Percentiles rank a stretch among this genome's conserved stretches.
Evolutionary conservation across 257 asterid genomes (phyloP).

Genomic region (Jacaranda mimosifolia): DNA sequence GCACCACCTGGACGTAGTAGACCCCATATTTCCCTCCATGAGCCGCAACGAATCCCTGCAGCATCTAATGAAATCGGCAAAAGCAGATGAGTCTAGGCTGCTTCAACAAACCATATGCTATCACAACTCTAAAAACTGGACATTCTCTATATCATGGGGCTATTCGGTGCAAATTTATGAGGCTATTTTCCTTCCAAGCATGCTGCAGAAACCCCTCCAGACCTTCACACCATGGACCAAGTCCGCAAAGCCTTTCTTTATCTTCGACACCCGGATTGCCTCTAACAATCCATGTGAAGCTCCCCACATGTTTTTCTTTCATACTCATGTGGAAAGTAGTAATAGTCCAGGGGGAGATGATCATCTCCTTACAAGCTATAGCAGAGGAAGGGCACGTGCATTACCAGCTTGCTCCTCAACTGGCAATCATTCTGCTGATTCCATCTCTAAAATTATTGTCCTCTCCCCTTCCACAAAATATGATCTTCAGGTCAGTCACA

Average conservation of each 20-base stretch:
- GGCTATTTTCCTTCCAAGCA: constrained; percentile 38
- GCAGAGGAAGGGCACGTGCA: constrained; percentile 19
- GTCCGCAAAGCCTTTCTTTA: constrained; percentile 34
- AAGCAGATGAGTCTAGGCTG: constrained; percentile 40
- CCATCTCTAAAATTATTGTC: constrained; percentile 40
- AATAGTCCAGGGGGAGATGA: neutral
- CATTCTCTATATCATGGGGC: constrained; percentile 52
- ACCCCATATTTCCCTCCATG: constrained; percentile 44
- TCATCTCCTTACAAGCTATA: constrained; percentile 30
- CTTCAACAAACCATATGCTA: constrained; percentile 51
- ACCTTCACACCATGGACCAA: constrained; percentile 50
- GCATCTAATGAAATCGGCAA: constrained; percentile 43
- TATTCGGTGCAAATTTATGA: constrained; percentile 47
- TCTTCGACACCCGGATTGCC: constrained; percentile 49
- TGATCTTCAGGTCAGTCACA: constrained; percentile 38
- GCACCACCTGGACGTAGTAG: constrained; percentile 45
- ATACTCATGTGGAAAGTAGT: constrained; percentile 12
- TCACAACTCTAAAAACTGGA: constrained; percentile 42
- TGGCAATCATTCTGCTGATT: constrained; percentile 49
- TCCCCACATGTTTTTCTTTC: constrained; percentile 35
- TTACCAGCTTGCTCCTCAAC: constrained; percentile 31
- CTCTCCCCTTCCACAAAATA: constrained; percentile 42
- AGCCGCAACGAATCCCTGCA: constrained; percentile 20
- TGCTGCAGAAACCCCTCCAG: constrained; percentile 42
- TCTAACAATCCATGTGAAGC: constrained; percentile 38